These are phyloP conservation scores for Heliamphora exappendiculata DNA, from an alignment of 148 eudicot species.

Conservation along the genomic window DNA sequence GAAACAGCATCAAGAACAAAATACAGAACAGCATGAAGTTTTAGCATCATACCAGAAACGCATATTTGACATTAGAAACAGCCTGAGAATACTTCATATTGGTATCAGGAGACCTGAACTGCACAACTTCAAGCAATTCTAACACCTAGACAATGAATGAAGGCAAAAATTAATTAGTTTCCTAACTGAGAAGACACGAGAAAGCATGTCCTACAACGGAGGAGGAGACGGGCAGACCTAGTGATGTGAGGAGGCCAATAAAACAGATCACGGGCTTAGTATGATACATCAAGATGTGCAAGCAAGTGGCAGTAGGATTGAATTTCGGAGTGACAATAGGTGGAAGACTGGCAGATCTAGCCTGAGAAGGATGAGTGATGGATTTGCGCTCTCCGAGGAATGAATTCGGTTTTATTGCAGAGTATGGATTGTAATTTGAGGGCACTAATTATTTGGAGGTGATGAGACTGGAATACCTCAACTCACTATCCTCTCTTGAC, in stretches of 20 bases:
- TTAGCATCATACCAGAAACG: conserved; percentile 53
- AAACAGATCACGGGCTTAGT: background rate
- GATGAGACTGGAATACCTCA: background rate
- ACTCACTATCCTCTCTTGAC: background rate
- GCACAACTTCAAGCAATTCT: conserved; percentile 79
- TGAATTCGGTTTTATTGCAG: background rate
- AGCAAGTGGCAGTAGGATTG: background rate
- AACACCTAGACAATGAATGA: conserved; percentile 42
- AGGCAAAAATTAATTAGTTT: conserved; percentile 2
- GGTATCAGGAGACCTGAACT: conserved; percentile 82
- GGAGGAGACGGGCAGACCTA: background rate
- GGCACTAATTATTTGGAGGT: background rate
- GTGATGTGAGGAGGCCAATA: background rate
- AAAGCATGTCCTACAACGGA: background rate
- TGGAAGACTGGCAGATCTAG: background rate
- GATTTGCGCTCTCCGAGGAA: background rate
- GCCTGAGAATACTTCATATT: conserved; percentile 59
- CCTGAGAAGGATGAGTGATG: background rate
- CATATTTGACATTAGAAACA: conserved; percentile 55
- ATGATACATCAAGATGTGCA: background rate
- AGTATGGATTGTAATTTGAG: background rate
- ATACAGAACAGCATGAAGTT: background rate
- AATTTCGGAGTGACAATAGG: background rate
- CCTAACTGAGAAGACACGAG: background rate
- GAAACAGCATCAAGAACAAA: background rate